Conservation (phyloP, 257 asterid species). For the Solanum clarkiae region DNA sequence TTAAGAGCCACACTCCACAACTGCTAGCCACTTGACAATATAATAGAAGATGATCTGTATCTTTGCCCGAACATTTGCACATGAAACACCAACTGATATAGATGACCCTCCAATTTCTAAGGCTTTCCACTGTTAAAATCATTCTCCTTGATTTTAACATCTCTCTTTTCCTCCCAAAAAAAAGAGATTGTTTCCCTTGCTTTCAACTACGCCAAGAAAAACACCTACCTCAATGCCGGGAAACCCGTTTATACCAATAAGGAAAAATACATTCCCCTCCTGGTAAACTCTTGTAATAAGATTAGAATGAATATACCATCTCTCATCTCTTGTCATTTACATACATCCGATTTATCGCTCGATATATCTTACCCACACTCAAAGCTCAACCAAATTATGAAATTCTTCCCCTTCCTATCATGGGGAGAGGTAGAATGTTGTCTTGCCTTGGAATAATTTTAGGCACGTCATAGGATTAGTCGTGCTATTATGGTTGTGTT, state of each 20-base stretch:
- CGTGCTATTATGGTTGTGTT: too few relatives aligned
- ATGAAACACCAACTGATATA: background rate
- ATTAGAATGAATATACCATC: background rate
- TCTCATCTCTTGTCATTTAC: background rate
- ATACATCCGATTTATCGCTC: background rate
- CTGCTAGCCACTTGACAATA: background rate
- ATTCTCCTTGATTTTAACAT: background rate
- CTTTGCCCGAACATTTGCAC: background rate
- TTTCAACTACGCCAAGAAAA: background rate
- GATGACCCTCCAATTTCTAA: background rate
- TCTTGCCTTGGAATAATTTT: too few relatives aligned
- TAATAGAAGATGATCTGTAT: background rate
- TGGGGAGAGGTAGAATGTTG: background rate
- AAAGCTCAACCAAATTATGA: background rate
- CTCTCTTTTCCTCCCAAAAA: background rate
- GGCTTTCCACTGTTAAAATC: background rate
- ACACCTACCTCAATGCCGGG: background rate
- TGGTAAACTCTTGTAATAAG: background rate
- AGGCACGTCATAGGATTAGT: too few relatives aligned
- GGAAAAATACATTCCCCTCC: background rate
- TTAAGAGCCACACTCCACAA: background rate
- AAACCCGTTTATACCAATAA: background rate
- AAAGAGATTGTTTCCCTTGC: background rate
- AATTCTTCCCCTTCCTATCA: background rate
- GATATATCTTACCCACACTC: background rate